Evolutionary conservation across 441 rosid species (phyloP), one percentile per base, ranked within the genome.

Genomic region (Melastoma candidum): DNA sequence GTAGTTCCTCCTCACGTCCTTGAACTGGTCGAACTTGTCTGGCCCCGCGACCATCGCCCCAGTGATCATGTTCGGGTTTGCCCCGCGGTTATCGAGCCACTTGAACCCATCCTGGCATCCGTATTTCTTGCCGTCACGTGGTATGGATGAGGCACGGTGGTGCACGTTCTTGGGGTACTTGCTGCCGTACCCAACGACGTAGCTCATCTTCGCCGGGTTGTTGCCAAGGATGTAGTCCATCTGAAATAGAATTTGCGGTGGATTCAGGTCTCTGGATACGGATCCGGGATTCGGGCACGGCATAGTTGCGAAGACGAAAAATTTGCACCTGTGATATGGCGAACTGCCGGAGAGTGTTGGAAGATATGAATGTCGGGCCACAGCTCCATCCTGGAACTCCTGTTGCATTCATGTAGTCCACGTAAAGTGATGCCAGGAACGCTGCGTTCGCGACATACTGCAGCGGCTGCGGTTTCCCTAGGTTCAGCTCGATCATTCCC

Each of bases 41-140:
- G 95, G 95, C 11, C 94, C 97, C 26, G 76, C 94, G 0, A 82
- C 97, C 95, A 90, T 86, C 44, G 97, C 95, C 61, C 97, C 97
- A 0, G 76, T 80, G 32, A 86, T 75, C 68, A 71, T 86, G 67
- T 90, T 53, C 22, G 97, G 97, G 44, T 86, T 84, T 24, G 73
- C 69, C 5, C 67, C 81, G 7, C 7, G 61, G 63, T 53, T 76
- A 68, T 84, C 81, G n/a, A 75, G 72, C 87, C 89, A 86, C 63
- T 75, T 72, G 69, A 68, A 71, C 11, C 97, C 97, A 3, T 74
- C 89, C 0, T 64, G 77, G 81, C 97, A 90, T 1, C 89, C 80
- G 61, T 86, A 81, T 25, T 53, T 70, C 27, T 43, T 71, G 14
- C 68, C 64, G 71, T 81, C 76, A 3, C 54, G 11, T 2, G 94